Evolutionary conservation across 768 basidiomycete species (phyloP).

Genomic region (Boletus pseudopeckii): DNA sequence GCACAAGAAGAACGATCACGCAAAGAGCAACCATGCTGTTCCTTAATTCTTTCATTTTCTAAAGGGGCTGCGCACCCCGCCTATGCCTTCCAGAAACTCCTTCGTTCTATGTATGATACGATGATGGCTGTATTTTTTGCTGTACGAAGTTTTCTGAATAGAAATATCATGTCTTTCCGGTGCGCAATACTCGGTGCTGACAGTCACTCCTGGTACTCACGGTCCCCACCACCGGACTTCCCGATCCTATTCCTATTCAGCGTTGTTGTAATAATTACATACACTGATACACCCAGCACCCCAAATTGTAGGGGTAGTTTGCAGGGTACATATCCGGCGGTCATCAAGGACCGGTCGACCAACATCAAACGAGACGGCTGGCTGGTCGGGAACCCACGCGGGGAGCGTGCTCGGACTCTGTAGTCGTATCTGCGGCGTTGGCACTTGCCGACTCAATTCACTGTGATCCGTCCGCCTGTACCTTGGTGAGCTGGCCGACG

Average conservation of each 20-base stretch:
- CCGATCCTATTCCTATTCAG: not conserved
- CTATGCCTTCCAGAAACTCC: not conserved
- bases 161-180: not conserved
- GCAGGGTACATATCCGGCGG: not conserved
- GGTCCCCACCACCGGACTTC: not conserved
- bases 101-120: too few species aligned
- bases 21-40: not conserved
- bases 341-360: not conserved
- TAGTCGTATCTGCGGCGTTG: not conserved
- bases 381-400: not conserved
- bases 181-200: too few species aligned
- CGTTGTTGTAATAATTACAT: too few species aligned
- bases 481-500: not conserved
- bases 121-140: not conserved
- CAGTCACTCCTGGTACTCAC: too few species aligned
- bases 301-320: not conserved
- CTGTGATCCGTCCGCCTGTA: not conserved
- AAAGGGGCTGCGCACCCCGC: too few species aligned
- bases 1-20: constrained; percentile 2
- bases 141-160: not conserved
- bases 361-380: not conserved
- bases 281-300: not conserved
- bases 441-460: not conserved
- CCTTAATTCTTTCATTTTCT: not conserved
- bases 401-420: not conserved